Evolutionary conservation across 2,329 filamentous ascomycete genomes (phyloP), one percentile per base, ranked within the genome.

Genomic region (Paecilomyces niveus): DNA sequence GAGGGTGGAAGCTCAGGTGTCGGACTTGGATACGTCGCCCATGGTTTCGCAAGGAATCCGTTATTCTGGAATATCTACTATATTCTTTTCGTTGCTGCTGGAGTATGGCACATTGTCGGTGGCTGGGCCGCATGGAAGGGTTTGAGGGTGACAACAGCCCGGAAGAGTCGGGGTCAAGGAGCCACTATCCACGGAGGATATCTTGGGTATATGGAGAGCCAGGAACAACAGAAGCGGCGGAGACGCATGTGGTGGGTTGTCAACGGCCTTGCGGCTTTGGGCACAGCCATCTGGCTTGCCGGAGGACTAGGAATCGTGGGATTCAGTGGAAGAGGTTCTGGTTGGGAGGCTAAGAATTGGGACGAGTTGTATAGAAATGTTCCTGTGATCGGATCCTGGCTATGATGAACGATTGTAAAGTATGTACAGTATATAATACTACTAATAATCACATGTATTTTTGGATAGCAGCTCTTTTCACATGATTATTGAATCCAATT

Each of bases 1-100:
- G 89, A 95, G 57, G 92, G 92, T 6, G 91, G 92, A 59, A 92
- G 87, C 67, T 89, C 90, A n/a, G 88, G 93, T 57, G 87, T 97
- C 49, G 89, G 90, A 0, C 78, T 97, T 11, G 87, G 85, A 11
- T 97, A 89, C 71, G 87, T 97, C 7, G 85, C 87, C 11, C 92
- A 97, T 74, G 90, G 90, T 2, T 94, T 97, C 69, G 86, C 89
- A 31, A 82, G 84, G 13, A 87, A 90, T 67, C 86, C 87, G 0
- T 64, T 81, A 1, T 71, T 88, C 8, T 85, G 89, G n/a, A 88
- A 85, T 71, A 65, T 81, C 1, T 87, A 88, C 1, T 96, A 95
- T 71, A 68, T 78, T 1, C 81, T 85, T 1, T 78, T 97, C 54
- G 78, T 96, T 6, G 78, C 77, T 15, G 75, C 87, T 0, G 89